These are phyloP conservation scores for Penicillium tannophilum DNA, from an alignment of 495 filamentous ascomycete species.

Conservation along the genomic window DNA sequence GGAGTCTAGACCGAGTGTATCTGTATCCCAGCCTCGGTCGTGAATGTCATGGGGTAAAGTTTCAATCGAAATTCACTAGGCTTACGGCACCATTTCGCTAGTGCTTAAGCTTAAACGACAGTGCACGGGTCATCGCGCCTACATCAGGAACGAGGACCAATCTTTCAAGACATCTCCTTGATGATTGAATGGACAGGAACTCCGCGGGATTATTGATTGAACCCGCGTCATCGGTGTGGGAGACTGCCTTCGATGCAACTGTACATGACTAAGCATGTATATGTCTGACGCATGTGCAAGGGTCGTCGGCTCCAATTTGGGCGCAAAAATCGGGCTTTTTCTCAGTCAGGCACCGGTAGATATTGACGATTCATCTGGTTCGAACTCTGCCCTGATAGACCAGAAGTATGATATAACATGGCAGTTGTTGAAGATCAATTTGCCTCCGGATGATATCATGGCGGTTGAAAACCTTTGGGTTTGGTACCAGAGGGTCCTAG, in stretches of 20 bases:
- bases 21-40: background rate
- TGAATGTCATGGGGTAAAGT: background rate
- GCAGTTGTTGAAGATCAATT: conserved; percentile 3
- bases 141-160: conserved; percentile 6
- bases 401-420: background rate
- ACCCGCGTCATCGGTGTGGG: conserved; percentile 7
- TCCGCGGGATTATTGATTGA: background rate
- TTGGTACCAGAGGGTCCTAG: conserved; percentile 17
- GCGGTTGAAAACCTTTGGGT: background rate
- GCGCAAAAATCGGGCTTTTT: background rate
- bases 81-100: conserved; percentile 3
- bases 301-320: background rate
- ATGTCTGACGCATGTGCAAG: background rate
- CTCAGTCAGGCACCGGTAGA: background rate
- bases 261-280: background rate
- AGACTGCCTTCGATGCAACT: conserved; percentile 18
- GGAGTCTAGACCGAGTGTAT: background rate
- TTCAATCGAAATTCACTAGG: background rate
- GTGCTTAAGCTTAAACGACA: conserved; percentile 17
- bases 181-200: background rate
- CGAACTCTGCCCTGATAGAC: background rate
- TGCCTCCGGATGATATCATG: conserved; percentile 20
- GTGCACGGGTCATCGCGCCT: conserved; percentile 14
- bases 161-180: background rate
- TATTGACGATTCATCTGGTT: background rate